phyloP scores from a whole-genome alignment of 805 yeast species.

The Myxozyma melibiosi region DNA sequence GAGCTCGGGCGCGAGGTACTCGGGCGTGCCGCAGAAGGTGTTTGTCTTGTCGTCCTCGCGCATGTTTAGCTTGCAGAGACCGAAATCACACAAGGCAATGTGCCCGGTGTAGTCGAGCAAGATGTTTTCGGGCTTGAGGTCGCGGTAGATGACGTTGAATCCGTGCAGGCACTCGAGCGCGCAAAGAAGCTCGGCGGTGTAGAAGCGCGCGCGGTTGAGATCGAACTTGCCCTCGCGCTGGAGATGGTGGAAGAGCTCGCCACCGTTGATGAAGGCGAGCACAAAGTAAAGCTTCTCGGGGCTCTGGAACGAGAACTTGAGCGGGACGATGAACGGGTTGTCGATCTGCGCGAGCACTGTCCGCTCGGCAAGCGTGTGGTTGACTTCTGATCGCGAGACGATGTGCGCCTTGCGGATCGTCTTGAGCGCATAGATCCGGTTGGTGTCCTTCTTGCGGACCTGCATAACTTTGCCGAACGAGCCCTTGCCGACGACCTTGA shows the following conservation, averaged over 20 bases:
- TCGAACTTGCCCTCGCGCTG: slow-evolving; percentile 90
- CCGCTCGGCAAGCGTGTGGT: slow-evolving; percentile 94
- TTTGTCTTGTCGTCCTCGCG: slow-evolving; percentile 53
- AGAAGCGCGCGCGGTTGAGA: slow-evolving; percentile 85
- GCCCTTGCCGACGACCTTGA: slow-evolving; percentile 96
- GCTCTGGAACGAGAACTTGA: slow-evolving; percentile 94
- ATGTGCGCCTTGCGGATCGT: slow-evolving; percentile 93
- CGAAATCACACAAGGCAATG: slow-evolving; percentile 96
- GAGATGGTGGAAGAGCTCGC: slow-evolving; percentile 91
- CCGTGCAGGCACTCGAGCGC: slow-evolving; percentile 92
- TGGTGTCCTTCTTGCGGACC: slow-evolving; percentile 92
- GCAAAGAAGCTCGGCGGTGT: slow-evolving; percentile 89
- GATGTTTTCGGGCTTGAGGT: slow-evolving; percentile 94
- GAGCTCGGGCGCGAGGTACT: slow-evolving; percentile 93
- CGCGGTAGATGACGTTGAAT: slow-evolving; percentile 90
- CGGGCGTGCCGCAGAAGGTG: slow-evolving; percentile 98
- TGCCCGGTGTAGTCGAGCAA: slow-evolving; percentile 95
- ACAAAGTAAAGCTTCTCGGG: slow-evolving; percentile 93
- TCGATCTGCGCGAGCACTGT: slow-evolving; percentile 91
- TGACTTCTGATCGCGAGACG: slow-evolving; percentile 90
- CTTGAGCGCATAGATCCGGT: slow-evolving; percentile 90
- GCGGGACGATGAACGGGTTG: slow-evolving; percentile 94
- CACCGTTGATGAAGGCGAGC: slow-evolving; percentile 92
- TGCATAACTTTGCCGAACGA: slow-evolving; percentile 99
- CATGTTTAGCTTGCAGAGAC: slow-evolving; percentile 95